Evolutionary conservation across 1,284 basidiomycete species (phyloP), one percentile per base, ranked within the genome.

Genomic region (Ceratobasidium sp.): DNA sequence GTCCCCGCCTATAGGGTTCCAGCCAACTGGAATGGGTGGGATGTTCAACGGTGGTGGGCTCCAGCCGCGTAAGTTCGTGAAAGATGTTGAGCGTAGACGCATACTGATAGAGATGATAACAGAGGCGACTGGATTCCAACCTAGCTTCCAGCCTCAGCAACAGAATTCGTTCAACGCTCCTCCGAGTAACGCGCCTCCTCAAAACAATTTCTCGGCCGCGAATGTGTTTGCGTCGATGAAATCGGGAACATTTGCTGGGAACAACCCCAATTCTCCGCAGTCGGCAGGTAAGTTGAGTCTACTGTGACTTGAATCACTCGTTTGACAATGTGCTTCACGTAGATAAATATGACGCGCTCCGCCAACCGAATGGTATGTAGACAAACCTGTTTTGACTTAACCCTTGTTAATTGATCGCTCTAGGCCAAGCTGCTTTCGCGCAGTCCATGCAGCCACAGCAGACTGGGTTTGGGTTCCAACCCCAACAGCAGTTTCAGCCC

Each of bases 151-250:
- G 17, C 62, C 62, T 23, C 71, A 85, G 86, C 68, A 88, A 26
- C 73, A 75, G 52, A 69, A 79, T 70, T 28, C 69, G 23, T 79
- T 78, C 79, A 80, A 77, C 46, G 81, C 77, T 12, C 83, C 76
- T 77, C 83, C 71, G 50, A 79, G 82, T 82, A 75, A 54, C 48
- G 71, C 80, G 83, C 67, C 80, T 23, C 80, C 81, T 73, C 80
- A 83, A 76, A 87, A 86, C 80, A 90, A 88, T 81, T 93, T 90
- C 50, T 90, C 90, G 57, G 94, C 95, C 50, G 93, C 93, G 26
- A 97, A 95, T 84, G 89, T 99, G 65, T 99, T 99, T 85, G 95
- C 95, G 17, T 92, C 94, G 81, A 99, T 99, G 96, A 98, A 98
- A 87, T 93, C 93, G 42, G 95, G 95, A 40, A 95, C 94, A 68